Base-by-base conservation (phyloP, 192 early-diverging fungal species). In the Gonapodya sp. region DNA sequence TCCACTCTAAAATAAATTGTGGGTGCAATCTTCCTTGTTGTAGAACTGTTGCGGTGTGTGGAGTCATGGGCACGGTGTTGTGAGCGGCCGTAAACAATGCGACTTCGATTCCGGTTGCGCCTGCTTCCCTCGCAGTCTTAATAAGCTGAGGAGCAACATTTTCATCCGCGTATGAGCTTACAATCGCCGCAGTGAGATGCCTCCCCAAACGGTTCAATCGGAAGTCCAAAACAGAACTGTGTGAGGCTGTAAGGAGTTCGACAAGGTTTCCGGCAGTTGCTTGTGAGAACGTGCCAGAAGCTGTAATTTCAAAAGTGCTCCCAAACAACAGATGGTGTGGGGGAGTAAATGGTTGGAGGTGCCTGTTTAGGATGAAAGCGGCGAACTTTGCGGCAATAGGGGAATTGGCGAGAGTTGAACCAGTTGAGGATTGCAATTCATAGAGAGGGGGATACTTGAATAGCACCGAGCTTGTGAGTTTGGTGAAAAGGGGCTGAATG, bases 1-100 rank as follows among this genome's bases (percentile, higher is more conserved):
- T 93, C 95, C 95, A 97, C 32, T 91, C 90, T 80, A 92, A 89
- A 30, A 97, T 81, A 82, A 97, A 97, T 35, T 88, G 85, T 0
- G 95, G 85, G 0, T 92, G 86, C 33, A 97, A 81, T 0, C 95
- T 95, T 78, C 92, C 88, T 79, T 96, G 93, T 81, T 96, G 95
- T 74, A 97, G 84, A 31, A 96, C 89, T 0, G 94, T 97, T 8
- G 95, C 94, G 8, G 94, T 91, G 86, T 94, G 46, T 64, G 46
- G 46, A 16, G 46, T 64, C 8, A 64, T 24, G 46, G 46, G 46
- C 8, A 64, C 24, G 8, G 46, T 24, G 46, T 64, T 8, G 46
- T 64, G 24, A 16, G 46, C 8, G 8, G 24, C 46, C 8, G 46
- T 64, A 24, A 64, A 64, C 46, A 64, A 24, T 64, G 46, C 46